A percentile compares a stretch with the other conserved stretches of the same genome.
Conservation (phyloP, 1,284 basidiomycete genomes). For the Puccinia triticina region DNA sequence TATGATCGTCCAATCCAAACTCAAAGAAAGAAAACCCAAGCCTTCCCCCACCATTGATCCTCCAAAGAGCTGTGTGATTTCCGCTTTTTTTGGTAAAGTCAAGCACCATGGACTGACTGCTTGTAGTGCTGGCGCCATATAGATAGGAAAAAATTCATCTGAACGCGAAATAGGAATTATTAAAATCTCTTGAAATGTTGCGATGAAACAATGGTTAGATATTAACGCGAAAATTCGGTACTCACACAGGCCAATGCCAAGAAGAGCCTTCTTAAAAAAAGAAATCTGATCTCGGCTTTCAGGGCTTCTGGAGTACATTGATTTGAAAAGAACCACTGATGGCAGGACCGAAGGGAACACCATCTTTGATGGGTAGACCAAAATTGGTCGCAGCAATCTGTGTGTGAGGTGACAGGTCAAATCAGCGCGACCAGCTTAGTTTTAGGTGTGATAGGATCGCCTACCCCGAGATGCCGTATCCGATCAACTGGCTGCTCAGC, state of each 20-base stretch:
- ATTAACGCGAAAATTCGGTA: not conserved
- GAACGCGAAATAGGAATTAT: not conserved
- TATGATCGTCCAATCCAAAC: slow-evolving; percentile 42
- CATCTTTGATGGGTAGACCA: slow-evolving; percentile 41
- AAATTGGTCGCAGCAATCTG: slow-evolving; percentile 43
- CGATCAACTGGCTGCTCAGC: slow-evolving; percentile 48
- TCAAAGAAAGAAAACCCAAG: slow-evolving; percentile 39
- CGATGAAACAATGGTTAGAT: not conserved
- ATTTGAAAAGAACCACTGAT: slow-evolving; percentile 40
- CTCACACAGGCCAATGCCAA: slow-evolving; percentile 33
- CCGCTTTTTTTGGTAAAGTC: slow-evolving; percentile 22
- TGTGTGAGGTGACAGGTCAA: not conserved
- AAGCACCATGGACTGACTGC: slow-evolving; percentile 50
- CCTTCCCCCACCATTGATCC: slow-evolving; percentile 41
- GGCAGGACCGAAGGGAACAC: slow-evolving; percentile 44
- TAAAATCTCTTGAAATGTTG: not conserved
- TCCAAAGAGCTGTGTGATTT: slow-evolving; percentile 38
- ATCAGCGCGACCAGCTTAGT: not conserved
- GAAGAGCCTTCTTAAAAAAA: slow-evolving; percentile 45
- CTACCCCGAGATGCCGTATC: slow-evolving; percentile 24
- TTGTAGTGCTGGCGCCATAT: slow-evolving; percentile 48
- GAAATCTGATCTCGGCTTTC: slow-evolving; percentile 26
- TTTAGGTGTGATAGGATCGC: not conserved
- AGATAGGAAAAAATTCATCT: slow-evolving; percentile 47
- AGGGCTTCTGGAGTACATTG: slow-evolving; percentile 22